These are phyloP conservation scores for Copromyces sp. DNA, from an alignment of 495 filamentous ascomycete genomes.

Conservation along the genomic window DNA sequence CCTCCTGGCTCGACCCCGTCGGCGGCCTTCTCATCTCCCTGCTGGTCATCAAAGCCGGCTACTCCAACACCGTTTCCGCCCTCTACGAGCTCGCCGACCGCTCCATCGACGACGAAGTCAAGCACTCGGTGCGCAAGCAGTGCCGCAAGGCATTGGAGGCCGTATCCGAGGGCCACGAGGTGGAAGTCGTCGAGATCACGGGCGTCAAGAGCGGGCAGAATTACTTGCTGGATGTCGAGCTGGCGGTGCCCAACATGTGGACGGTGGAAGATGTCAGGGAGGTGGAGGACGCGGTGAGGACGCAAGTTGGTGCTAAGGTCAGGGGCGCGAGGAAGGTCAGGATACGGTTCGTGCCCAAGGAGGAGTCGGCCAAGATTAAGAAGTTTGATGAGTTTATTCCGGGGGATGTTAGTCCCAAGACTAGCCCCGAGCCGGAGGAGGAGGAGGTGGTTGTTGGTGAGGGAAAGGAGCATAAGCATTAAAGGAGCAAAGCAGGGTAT, in stretches of 20 bases:
- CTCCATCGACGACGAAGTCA: slow-evolving; percentile 77
- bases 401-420: slow-evolving; percentile 49
- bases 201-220: slow-evolving; percentile 94
- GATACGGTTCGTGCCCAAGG: slow-evolving; percentile 69
- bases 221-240: slow-evolving; percentile 78
- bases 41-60: slow-evolving; percentile 87
- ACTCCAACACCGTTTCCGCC: slow-evolving; percentile 70
- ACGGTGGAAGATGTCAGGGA: slow-evolving; percentile 55
- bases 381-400: slow-evolving; percentile 74
- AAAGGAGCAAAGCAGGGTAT: neutral
- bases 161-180: slow-evolving; percentile 33
- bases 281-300: slow-evolving; percentile 62
- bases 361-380: slow-evolving; percentile 37
- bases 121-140: slow-evolving; percentile 52
- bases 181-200: slow-evolving; percentile 60
- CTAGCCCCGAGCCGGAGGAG: slow-evolving; percentile 58
- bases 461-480: slow-evolving; percentile 4
- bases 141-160: slow-evolving; percentile 47
- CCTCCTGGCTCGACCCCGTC: slow-evolving; percentile 89
- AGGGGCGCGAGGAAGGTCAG: slow-evolving; percentile 71
- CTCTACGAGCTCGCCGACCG: slow-evolving; percentile 82
- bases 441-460: slow-evolving; percentile 14
- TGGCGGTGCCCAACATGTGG: slow-evolving; percentile 66
- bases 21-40: slow-evolving; percentile 83
- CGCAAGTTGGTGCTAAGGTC: slow-evolving; percentile 59